A percentile compares a stretch with the other conserved stretches of the same genome.
These are phyloP conservation scores for Articulospora tetracladia DNA, from an alignment of 495 filamentous ascomycete genomes.

Conservation along the genomic window DNA sequence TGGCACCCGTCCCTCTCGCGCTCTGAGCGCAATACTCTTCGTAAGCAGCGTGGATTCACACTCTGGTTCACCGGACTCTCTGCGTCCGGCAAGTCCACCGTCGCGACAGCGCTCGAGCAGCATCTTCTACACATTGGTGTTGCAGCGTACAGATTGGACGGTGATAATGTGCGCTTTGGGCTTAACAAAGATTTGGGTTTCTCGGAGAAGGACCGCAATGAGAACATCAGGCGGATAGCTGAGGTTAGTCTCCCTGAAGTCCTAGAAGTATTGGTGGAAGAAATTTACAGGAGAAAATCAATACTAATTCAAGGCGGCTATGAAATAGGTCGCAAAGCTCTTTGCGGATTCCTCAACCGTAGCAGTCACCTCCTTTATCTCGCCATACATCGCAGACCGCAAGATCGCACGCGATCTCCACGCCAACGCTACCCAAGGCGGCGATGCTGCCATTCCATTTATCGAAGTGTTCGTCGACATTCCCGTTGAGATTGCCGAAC, in stretches of 20 bases:
- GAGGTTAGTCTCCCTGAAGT: too few species aligned
- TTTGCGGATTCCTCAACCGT: conserved; percentile 88
- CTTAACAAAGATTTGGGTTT: conserved; percentile 97
- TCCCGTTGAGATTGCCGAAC: conserved; percentile 83
- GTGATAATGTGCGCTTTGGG: conserved; percentile 97
- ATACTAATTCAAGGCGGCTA: too few species aligned
- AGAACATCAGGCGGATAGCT: conserved; percentile 94
- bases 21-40: conserved; percentile 71
- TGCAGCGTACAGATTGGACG: conserved; percentile 88
- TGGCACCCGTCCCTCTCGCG: conserved; percentile 92
- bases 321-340: conserved; percentile 80
- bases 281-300: too few species aligned
- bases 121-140: conserved; percentile 82
- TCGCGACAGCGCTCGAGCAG: conserved; percentile 93
- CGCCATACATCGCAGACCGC: conserved; percentile 84
- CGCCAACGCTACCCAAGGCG: conserved; percentile 41
- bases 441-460: conserved; percentile 68
- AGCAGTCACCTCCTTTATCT: conserved; percentile 95
- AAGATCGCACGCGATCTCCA: conserved; percentile 78
- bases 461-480: conserved; percentile 92
- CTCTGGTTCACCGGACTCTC: conserved; percentile 97
- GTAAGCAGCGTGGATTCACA: conserved; percentile 85
- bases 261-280: too few species aligned
- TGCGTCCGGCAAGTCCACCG: conserved; percentile 93
- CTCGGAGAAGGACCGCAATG: conserved; percentile 85